Evolutionary conservation across 208 protist genomes (phyloP).

Genomic region (Acanthamoeba triangularis): DNA sequence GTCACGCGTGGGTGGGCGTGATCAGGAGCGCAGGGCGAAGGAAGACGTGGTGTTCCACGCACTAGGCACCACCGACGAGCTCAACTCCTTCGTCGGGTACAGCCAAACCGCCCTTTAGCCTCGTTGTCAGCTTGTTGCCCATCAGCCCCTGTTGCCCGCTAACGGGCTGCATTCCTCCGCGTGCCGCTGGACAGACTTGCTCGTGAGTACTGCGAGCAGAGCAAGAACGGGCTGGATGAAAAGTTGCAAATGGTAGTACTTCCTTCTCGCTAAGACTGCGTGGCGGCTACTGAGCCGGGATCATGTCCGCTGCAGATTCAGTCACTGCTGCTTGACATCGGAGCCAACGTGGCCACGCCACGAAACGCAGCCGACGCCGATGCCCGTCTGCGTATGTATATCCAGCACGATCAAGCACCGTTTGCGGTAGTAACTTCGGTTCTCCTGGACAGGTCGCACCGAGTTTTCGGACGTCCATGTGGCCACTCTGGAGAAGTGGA

Average conservation of each 20-base stretch:
- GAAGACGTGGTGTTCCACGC: constrained; percentile 82
- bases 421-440: not conserved
- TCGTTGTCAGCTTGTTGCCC: no score
- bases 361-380: not conserved
- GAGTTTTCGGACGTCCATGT: constrained; percentile 41
- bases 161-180: no score
- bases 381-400: not conserved
- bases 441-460: not conserved
- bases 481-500: constrained; percentile 52
- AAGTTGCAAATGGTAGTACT: constrained; percentile 78
- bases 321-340: constrained; percentile 82
- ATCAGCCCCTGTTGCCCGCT: no score
- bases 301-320: constrained; percentile 80
- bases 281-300: not conserved
- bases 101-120: not conserved
- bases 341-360: constrained; percentile 84
- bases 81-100: constrained; percentile 83
- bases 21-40: constrained; percentile 82
- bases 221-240: constrained; percentile 61
- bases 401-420: no score
- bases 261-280: not conserved
- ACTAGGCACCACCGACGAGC: constrained; percentile 84
- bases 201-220: constrained; percentile 72
- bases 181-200: constrained; percentile 70
- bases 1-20: constrained; percentile 17